Conservation (phyloP, 2,329 filamentous ascomycete species). For the Annulohypoxylon truncatum region DNA sequence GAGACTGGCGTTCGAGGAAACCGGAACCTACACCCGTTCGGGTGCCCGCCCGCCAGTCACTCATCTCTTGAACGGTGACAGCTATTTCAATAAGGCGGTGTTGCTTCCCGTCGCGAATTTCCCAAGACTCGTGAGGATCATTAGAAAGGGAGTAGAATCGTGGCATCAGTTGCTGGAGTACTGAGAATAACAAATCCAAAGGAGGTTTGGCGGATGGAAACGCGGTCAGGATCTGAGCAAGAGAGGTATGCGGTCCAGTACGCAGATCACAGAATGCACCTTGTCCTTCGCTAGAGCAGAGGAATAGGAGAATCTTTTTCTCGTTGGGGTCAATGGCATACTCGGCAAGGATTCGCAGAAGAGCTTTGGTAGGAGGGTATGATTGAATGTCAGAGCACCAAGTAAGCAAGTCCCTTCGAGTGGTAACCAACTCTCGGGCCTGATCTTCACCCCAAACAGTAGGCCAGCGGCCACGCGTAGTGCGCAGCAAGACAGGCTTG, state of each 20-base stretch:
- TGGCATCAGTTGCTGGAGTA: conserved; percentile 90
- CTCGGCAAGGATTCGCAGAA: conserved; percentile 88
- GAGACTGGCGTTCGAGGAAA: conserved; percentile 89
- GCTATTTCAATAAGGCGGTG: conserved; percentile 92
- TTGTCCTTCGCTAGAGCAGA: conserved; percentile 91
- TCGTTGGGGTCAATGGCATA: conserved; percentile 83
- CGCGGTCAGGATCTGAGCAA: conserved; percentile 87
- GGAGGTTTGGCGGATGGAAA: conserved; percentile 94
- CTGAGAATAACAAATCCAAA: conserved; percentile 81
- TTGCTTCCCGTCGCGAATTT: conserved; percentile 73
- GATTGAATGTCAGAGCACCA: conserved; percentile 97
- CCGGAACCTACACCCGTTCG: conserved; percentile 92
- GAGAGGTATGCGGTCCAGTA: conserved; percentile 85
- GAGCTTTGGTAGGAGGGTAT: conserved; percentile 86
- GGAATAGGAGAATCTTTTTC: conserved; percentile 86
- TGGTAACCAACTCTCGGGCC: conserved; percentile 87
- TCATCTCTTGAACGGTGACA: conserved; percentile 91
- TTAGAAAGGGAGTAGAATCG: conserved; percentile 98
- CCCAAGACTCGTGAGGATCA: conserved; percentile 84
- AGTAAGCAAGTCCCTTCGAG: conserved; percentile 88
- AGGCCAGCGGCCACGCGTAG: conserved; percentile 87
- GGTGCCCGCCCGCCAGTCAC: conserved; percentile 77
- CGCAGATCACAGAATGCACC: conserved; percentile 93
- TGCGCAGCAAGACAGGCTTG: conserved; percentile 83
- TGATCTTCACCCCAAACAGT: conserved; percentile 97